Base-by-base conservation (phyloP, 306 rosid species). In the Aeschynomene evenia region DNA sequence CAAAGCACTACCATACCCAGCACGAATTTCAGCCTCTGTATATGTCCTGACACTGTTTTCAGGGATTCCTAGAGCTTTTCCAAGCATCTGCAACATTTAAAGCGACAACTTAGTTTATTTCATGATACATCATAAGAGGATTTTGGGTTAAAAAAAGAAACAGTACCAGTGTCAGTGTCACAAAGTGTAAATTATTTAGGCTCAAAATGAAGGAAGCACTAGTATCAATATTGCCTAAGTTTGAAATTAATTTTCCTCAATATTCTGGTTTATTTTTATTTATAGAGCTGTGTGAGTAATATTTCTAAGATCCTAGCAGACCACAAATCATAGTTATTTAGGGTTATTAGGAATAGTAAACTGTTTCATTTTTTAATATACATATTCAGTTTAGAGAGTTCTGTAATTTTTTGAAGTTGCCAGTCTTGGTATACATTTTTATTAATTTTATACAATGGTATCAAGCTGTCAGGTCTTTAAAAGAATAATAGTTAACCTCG, bases 1-100 rank as follows among this genome's bases (percentile, higher is more conserved):
- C 42, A 54, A 51, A 4, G 31, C 39, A 50, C 26, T 33, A 49
- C 16, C 81, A 52, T 90, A 94, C 98, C 98, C 83, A 37, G 98
- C 89, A 43, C 98, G 95, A 79, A 94, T 88, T 86, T 94, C 97
- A 28, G 97, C 98, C 80, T 94, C 97, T 28, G 97, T 87, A 62
- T 87, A 94, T 71, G 97, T 94, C 68, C 86, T 81, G 74, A 88
- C 85, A 76, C 85, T 90, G 78, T 85, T 91, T 68, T 90, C 98
- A 66, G 97, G 96, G 73, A 94, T 84, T 73, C 96, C 88, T 34
- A 94, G 81, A 72, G 98, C 97, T 68, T 81, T 88, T 63, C 98
- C 98, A 49, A 94, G 84, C 43, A 74, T 63, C 98, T 90, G 91
- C 74, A 75, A 85, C 39, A 74, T 59, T 75, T 36, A 34, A 72